Evolutionary conservation across 352 stramenopile species (phyloP).

Genomic region (Pythium aristosporum): DNA sequence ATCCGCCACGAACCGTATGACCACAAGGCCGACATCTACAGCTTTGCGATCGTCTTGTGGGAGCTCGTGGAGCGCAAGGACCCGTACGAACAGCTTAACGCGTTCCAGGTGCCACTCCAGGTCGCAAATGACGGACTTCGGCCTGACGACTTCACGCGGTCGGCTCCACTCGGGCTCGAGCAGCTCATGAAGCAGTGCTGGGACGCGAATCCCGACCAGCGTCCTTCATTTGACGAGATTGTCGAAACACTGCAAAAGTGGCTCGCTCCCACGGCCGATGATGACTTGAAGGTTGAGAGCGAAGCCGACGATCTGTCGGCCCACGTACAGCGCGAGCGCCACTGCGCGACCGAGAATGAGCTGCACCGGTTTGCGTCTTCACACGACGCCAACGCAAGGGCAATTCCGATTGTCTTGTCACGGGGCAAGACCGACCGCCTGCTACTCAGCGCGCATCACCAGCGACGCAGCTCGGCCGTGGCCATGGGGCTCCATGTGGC

Average conservation of each 20-base stretch:
- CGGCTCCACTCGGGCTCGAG: constrained; percentile 56
- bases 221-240: constrained; percentile 62
- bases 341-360: constrained; percentile 41
- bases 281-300: constrained; percentile 5
- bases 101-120: constrained; percentile 71
- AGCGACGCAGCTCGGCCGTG: constrained; percentile 11
- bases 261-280: constrained; percentile 29
- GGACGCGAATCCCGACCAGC: constrained; percentile 65
- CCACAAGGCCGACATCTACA: constrained; percentile 82
- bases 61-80: constrained; percentile 73
- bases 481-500: not conserved
- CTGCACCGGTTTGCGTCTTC: constrained; percentile 63
- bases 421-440: constrained; percentile 19
- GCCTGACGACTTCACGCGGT: constrained; percentile 43
- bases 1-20: constrained; percentile 77
- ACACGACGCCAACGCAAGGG: constrained; percentile 57
- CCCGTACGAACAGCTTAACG: constrained; percentile 69
- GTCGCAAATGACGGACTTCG: constrained; percentile 71
- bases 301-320: constrained; percentile 43
- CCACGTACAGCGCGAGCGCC: constrained; percentile 54
- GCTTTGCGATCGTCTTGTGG: constrained; percentile 71
- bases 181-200: constrained; percentile 78
- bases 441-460: not conserved
- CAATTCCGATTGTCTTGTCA: constrained; percentile 63
- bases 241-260: constrained; percentile 59